Percentiles rank a stretch among this genome's conserved stretches.
phyloP scores from a whole-genome alignment of 345 rosid species.

The Sapria himalayana region DNA sequence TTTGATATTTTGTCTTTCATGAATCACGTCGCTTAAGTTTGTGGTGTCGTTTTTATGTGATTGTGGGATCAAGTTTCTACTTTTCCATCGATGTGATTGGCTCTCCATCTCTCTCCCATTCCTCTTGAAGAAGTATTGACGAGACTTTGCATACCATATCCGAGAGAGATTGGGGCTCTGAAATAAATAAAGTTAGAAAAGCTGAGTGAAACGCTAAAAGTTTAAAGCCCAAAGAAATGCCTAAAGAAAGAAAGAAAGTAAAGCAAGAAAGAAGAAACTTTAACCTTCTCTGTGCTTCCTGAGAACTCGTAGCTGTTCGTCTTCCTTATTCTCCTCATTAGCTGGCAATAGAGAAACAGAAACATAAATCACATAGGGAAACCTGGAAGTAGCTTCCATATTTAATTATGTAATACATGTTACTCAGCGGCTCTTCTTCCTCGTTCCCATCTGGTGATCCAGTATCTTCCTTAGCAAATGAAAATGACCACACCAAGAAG shows the following conservation, averaged over 20 bases:
- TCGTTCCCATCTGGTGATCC: constrained; percentile 21
- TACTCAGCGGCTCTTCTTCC: constrained; percentile 14
- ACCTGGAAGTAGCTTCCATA: not conserved
- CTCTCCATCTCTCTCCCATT: not conserved
- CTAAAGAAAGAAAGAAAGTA: constrained; percentile 14
- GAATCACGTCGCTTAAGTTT: no score
- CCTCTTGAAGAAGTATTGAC: constrained; percentile 17
- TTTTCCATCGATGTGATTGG: constrained; percentile 17
- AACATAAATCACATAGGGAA: constrained; percentile 1
- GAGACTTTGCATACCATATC: constrained; percentile 12
- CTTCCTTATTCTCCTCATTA: not conserved
- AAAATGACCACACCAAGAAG: constrained; percentile 27
- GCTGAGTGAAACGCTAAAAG: constrained; percentile 14
- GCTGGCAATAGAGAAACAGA: not conserved
- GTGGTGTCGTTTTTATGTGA: no score
- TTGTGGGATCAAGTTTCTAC: constrained; percentile 23
- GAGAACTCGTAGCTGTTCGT: not conserved
- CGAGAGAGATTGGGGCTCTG: constrained; percentile 17
- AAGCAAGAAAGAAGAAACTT: constrained; percentile 8
- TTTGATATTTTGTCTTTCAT: no score
- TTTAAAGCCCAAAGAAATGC: constrained; percentile 12
- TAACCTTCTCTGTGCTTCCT: not conserved
- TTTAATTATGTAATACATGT: constrained; percentile 13
- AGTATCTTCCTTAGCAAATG: constrained; percentile 20
- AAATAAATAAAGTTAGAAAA: constrained; percentile 9